Conservation (phyloP, 805 yeast species). For the Blastobotrys chiropterorum region DNA sequence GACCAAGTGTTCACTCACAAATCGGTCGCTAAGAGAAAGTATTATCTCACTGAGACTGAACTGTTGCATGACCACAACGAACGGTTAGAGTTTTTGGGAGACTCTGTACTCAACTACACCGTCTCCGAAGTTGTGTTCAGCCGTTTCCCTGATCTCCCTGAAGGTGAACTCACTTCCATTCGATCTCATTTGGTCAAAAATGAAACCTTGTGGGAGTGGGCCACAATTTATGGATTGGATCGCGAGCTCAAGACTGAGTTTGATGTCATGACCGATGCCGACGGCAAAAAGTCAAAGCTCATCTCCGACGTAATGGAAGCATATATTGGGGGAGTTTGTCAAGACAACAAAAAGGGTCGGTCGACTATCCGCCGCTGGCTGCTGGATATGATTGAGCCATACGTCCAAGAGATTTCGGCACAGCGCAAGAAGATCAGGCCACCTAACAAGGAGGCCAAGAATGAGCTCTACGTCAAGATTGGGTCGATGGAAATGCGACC, state of each 20-base stretch:
- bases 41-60: constrained; percentile 52
- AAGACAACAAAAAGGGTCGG: constrained; percentile 43
- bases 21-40: constrained; percentile 56
- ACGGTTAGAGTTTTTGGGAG: constrained; percentile 86
- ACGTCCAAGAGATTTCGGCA: constrained; percentile 31
- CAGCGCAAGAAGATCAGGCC: constrained; percentile 29
- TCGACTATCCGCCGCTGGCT: constrained; percentile 30
- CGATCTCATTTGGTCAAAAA: constrained; percentile 72
- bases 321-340: constrained; percentile 75
- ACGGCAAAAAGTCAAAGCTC: constrained; percentile 42
- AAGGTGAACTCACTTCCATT: constrained; percentile 71
- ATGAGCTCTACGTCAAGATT: constrained; percentile 59
- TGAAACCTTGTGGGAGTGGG: constrained; percentile 61
- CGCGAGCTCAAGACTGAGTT: constrained; percentile 13
- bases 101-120: constrained; percentile 69
- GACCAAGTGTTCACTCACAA: constrained; percentile 77
- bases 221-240: constrained; percentile 46
- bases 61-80: constrained; percentile 67
- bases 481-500: constrained; percentile 70
- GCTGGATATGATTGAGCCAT: constrained; percentile 27
- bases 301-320: constrained; percentile 93
- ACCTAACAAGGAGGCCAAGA: constrained; percentile 62
- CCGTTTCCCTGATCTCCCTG: constrained; percentile 62
- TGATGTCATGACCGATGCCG: constrained; percentile 7
- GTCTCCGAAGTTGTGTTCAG: constrained; percentile 63